Evolutionary conservation across 495 filamentous ascomycete species (phyloP).

Genomic region (Tuber calosporum): DNA sequence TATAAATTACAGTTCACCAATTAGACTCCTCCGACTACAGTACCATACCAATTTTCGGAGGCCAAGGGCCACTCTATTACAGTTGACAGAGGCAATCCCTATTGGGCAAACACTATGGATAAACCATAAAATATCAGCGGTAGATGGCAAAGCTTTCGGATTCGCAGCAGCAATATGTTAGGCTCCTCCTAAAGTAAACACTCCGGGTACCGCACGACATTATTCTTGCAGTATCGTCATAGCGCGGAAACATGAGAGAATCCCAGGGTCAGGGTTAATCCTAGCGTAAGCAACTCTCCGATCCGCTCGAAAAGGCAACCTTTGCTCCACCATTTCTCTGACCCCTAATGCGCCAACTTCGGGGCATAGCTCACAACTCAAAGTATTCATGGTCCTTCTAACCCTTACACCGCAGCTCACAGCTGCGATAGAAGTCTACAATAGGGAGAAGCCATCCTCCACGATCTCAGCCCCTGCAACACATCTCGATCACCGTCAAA

Average conservation of each 20-base stretch:
- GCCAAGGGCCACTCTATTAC: background rate
- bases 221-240: background rate
- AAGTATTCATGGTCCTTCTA: slow-evolving; percentile 16
- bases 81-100: background rate
- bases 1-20: background rate
- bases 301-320: background rate
- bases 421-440: slow-evolving; percentile 18
- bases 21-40: background rate
- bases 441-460: slow-evolving; percentile 5
- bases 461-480: background rate
- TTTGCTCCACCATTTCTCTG: background rate
- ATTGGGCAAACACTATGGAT: background rate
- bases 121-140: background rate
- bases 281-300: background rate
- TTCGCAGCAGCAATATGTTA: background rate
- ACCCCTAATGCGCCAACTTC: background rate
- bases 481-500: slow-evolving; percentile 13
- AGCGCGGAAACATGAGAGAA: background rate
- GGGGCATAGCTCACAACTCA: background rate
- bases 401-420: slow-evolving; percentile 10
- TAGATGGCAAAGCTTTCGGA: background rate
- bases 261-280: background rate
- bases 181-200: background rate
- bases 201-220: too few relatives aligned
- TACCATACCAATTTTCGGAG: background rate